phyloP scores from a whole-genome alignment of 345 rosid species.

The Salix dunnii region DNA sequence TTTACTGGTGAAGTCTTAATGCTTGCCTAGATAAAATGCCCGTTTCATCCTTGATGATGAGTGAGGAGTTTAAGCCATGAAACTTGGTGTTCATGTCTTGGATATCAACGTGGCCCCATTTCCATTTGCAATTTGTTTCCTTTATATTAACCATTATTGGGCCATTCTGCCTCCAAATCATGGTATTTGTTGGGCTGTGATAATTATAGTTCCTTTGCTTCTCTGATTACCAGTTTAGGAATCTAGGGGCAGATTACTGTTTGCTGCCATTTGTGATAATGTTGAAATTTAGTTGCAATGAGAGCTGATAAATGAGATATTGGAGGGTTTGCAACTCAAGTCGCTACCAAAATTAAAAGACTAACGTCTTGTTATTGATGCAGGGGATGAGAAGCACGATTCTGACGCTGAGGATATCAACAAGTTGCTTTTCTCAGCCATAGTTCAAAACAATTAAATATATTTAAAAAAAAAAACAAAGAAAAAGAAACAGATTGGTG shows the following conservation, averaged over 20 bases:
- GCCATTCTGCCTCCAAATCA: background rate
- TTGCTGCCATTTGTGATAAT: background rate
- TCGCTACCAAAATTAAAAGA: background rate
- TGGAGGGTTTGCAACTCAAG: background rate
- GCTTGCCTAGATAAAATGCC: background rate
- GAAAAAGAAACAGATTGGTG: background rate
- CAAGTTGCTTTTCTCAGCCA: conserved; percentile 72
- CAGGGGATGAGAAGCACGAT: conserved; percentile 49
- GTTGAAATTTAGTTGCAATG: background rate
- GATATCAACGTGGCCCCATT: background rate
- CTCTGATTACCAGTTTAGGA: background rate
- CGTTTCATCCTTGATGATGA: background rate
- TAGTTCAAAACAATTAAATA: conserved; percentile 44
- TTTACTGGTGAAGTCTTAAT: background rate
- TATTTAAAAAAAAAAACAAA: background rate
- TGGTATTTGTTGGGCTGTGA: background rate
- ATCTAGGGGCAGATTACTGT: background rate
- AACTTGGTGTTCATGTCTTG: background rate
- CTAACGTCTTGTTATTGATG: conserved; percentile 16
- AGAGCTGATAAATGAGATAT: background rate
- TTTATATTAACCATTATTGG: background rate
- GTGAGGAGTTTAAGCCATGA: background rate
- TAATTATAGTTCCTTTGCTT: background rate
- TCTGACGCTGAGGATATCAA: conserved; percentile 63
- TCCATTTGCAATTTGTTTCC: background rate